phyloP scores from a whole-genome alignment of 2,329 filamentous ascomycete species.

The Penicillium expansum region DNA sequence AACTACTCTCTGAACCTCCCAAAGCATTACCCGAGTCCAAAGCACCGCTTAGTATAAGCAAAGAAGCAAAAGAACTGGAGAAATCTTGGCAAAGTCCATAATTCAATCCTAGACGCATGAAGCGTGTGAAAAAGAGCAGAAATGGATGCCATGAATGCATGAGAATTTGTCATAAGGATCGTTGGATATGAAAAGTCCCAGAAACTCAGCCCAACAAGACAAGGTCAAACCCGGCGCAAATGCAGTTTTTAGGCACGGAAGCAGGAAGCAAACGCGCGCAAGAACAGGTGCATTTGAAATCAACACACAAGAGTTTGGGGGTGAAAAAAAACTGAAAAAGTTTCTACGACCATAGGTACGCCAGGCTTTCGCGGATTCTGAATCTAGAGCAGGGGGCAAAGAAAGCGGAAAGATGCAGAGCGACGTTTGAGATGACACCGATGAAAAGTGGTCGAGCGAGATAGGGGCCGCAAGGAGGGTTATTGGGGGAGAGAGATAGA shows the following conservation, averaged over 20 bases:
- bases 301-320: slow-evolving; percentile 7
- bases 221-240: slow-evolving; percentile 5
- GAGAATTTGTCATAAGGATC: slow-evolving; percentile 40
- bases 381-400: slow-evolving; percentile 22
- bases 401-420: slow-evolving; percentile 19
- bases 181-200: slow-evolving; percentile 37
- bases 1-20: not conserved
- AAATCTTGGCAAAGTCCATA: slow-evolving; percentile 1
- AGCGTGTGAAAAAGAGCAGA: slow-evolving; percentile 13
- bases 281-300: slow-evolving; percentile 16
- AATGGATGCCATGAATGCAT: slow-evolving; percentile 41
- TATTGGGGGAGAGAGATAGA: not conserved
- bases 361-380: slow-evolving; percentile 32
- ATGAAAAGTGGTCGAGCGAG: slow-evolving; percentile 7
- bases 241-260: slow-evolving; percentile 2
- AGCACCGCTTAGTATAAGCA: not conserved
- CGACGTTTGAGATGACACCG: slow-evolving; percentile 9
- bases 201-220: slow-evolving; percentile 24
- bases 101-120: slow-evolving; percentile 2
- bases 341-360: slow-evolving; percentile 41
- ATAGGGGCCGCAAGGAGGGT: slow-evolving; percentile 4
- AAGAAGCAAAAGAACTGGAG: not conserved
- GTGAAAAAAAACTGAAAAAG: slow-evolving; percentile 24
- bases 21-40: not conserved
- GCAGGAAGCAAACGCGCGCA: slow-evolving; percentile 17